Base-by-base conservation (phyloP, 2,329 filamentous ascomycete genomes). In the Penicillium janthinellum region DNA sequence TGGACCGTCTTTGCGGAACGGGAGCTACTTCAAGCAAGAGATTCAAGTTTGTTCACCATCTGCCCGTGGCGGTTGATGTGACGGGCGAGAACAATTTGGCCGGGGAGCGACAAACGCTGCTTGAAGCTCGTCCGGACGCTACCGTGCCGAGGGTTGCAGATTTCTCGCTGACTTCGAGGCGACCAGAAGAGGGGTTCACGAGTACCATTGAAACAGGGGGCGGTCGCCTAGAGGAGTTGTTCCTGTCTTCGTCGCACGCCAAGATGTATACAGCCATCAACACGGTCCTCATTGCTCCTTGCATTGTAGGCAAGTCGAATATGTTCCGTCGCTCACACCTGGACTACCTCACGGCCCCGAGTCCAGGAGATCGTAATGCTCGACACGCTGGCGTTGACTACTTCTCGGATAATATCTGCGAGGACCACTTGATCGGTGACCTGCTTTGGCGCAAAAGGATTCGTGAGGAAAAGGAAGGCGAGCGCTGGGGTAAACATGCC, bases 241-340 rank as follows among this genome's bases (percentile, higher is more conserved):
- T 98, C 79, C 90, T 99, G 84, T 89, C 92, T 0, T 95, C 92
- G 0, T 87, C 92, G 0, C 95, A 99, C 75, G 92, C 92, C 68
- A 99, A 99, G 73, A 98, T 99, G 82, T 99, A 99, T 79, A 90
- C 89, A 8, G 95, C 94, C 62, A 99, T 99, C 83, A 98, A 98
- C 77, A 91, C 91, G 0, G 91, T 97, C 15, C 84, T 90, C 3
- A 79, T 98, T 54, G 95, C 95, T 0, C 95, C 96, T 8, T 99
- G 95, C 76, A 90, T 96, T 59, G 89, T 98, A 22, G 95, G 95
- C 53, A 99, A 99, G 79, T 96, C 92, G 70, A 98, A 96, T 79
- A 98, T 99, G 93, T 99, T 98, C 78, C 90, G 95, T 60, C 91
- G 90, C 62, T 91, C 91, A 0, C 94, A 99, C 70, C 86, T 99